Base-by-base conservation (phyloP, 2,329 filamentous ascomycete species). In the Fusarium pseudoanthophilum region DNA sequence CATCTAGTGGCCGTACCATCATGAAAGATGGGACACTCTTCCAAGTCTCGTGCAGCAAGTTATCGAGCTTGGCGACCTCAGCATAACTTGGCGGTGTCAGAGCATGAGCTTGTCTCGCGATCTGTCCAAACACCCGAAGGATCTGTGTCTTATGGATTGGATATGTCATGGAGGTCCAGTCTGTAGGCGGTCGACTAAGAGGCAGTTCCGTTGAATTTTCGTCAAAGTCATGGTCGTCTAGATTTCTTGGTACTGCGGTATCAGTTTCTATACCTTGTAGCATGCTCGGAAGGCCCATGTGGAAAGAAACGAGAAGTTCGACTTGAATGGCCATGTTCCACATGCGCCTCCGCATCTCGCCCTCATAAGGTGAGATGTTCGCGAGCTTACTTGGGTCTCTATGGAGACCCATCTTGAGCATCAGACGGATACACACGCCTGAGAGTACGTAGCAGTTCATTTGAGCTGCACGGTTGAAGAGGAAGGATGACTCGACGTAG, bases 241-340 rank as follows among this genome's bases (percentile, higher is more conserved):
- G 79, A 78, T 93, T 92, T 37, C 85, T 84, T 21, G 91, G 91
- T 26, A 89, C 79, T 4, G 85, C 82, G 0, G 90, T 91, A 76
- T 93, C 92, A 52, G 86, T 88, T 67, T 92, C 90, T 40, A 91
- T 87, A 30, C 86, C 84, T 64, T 90, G 86, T 49, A 92, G 84
- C 88, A 92, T 91, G 76, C 87, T 87, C 5, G 92, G 92, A 60
- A 93, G 83, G 5, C 91, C 91, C 67, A 92, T 86, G 76, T 93
- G 91, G 76, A 92, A 92, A 4, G 90, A 88, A 32, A 91, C 89
- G 8, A 93, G 80, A 6, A 91, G 80, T 76, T 93, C 92, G 52
- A 92, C 85, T 76, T 91, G 89, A 32, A 84, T 79, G 7, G 85
- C 84, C 70, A 89, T 82, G 71, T 86, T 85, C 88, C 88, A 90